Base-by-base conservation (phyloP, 2,329 filamentous ascomycete species). In the Blastomyces emzantsi region DNA sequence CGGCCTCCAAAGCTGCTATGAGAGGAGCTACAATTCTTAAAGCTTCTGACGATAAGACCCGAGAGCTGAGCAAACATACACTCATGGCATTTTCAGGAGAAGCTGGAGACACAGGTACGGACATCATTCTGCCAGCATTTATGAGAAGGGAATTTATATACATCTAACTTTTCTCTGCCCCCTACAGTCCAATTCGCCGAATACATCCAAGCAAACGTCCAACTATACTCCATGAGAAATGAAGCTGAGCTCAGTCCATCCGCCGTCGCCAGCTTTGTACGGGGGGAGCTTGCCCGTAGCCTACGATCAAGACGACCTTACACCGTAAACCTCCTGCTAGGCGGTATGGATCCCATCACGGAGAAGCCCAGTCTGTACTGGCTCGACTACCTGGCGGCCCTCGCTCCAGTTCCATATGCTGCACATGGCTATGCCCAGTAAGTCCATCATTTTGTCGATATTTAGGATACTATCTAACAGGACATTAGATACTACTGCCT, bases 211-310 rank as follows among this genome's bases (percentile, higher is more conserved):
- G 92, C 93, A 76, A 99, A 99, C 78, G 88, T 94, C 67, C 91
- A 96, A 80, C 89, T 99, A 74, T 99, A 99, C 81, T 92, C 90
- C 70, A 99, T 97, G 92, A 91, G 95, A 74, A 97, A 97, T 77
- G 90, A 92, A 78, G 89, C 89, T 74, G 91, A 97, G 73, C 86
- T 99, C 66, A 91, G 90, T 55, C 93, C 94, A 11, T 87, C 88
- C 45, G 94, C 91, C 49, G 87, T 97, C 63, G 90, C 92, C 66
- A 87, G 90, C 81, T 99, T 97, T 76, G 92, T 99, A 70, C 90
- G 94, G 69, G 89, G 89, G 75, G 92, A 99, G 80, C 87, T 99
- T 67, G 94, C 95, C 55, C 88, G 87, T 66, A 94, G 91, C 75
- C 81, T 99, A 76, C 87, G 94, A 75, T 96, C 91, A 71, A 86